A percentile compares a stretch with the other conserved stretches of the same genome.
Evolutionary conservation across 2,329 filamentous ascomycete species (phyloP).

Genomic region (Arachnomyces sp.): DNA sequence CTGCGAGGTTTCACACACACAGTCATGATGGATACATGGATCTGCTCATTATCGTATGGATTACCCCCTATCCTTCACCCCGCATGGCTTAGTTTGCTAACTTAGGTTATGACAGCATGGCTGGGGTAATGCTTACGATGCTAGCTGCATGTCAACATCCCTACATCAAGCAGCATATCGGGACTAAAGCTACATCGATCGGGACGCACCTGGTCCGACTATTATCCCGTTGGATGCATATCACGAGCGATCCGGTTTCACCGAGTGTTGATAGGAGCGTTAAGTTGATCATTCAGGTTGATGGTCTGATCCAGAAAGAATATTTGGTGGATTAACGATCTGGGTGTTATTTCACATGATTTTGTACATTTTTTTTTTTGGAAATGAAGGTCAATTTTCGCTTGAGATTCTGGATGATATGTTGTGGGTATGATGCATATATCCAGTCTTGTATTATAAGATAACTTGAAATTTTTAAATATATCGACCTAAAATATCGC

Average conservation of each 20-base stretch:
- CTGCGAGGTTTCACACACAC: conserved; percentile 43
- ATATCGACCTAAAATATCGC: no score
- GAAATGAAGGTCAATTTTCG: no score
- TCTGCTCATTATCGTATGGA: conserved; percentile 45
- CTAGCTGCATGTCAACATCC: conserved; percentile 39
- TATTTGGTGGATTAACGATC: no score
- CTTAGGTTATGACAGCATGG: conserved; percentile 34
- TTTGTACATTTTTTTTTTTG: no score
- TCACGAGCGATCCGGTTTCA: conserved; percentile 30
- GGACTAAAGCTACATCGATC: conserved; percentile 30
- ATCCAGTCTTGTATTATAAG: no score
- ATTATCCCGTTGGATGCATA: conserved; percentile 36
- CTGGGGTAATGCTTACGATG: conserved; percentile 42
- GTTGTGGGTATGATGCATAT: no score
- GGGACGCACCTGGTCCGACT: conserved; percentile 36
- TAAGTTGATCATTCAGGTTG: conserved; percentile 38
- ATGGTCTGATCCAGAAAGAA: conserved; percentile 14
- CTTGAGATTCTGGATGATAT: no score
- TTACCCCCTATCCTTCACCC: not conserved
- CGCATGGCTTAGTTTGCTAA: conserved; percentile 38
- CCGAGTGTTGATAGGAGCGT: conserved; percentile 43
- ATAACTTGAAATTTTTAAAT: no score
- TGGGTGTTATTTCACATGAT: no score
- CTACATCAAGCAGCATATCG: conserved; percentile 31
- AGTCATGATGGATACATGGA: conserved; percentile 47